Evolutionary conservation across 2,329 filamentous ascomycete genomes (phyloP), one percentile per base, ranked within the genome.

Genomic region (Aspergillus phoenicis): DNA sequence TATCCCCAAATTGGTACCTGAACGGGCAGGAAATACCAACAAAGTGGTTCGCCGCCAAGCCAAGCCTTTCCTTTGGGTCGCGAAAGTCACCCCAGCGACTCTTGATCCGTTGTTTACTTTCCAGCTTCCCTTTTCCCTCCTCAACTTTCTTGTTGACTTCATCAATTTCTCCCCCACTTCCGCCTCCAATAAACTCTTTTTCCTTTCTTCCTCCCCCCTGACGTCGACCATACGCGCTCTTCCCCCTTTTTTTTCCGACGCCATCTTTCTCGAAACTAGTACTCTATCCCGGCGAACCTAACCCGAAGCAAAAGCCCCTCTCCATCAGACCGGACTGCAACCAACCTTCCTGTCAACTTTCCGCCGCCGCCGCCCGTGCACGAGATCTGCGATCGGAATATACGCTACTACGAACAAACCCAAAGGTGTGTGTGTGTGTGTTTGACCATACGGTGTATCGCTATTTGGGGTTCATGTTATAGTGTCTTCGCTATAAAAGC

Each of bases 81-180:
- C 62, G 55, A 67, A 36, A 66, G 64, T 69, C 66, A 67, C 66
- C 68, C 64, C 64, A 70, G 68, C 63, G 65, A 66, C 62, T 62
- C 62, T 60, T 55, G 53, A 36, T 36, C 61, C 52, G 57, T 67
- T 68, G 64, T 68, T 69, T 66, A 69, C 62, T 59, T 30, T 49
- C 41, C 45, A 17, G n/a, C n/a, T 52, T 24, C 58, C 26, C 47
- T 38, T 48, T 51, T 52, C 52, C 52, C 52, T 24, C 47, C 2
- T 36, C 33, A 15, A 36, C 41, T 58, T 36, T 54, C 28, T 41
- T 17, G 17, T 55, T 56, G 39, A 41, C 39, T 52, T 45, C 52
- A 48, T 52, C 26, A 22, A 45, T 28, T 54, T 36, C 26, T 11
- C 24, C 39, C 30, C 15, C 47, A 30, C 47, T 49, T 49, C 45